These are phyloP conservation scores for Monoraphidium neglectum DNA, from an alignment of 139 green algal species.

Conservation along the genomic window DNA sequence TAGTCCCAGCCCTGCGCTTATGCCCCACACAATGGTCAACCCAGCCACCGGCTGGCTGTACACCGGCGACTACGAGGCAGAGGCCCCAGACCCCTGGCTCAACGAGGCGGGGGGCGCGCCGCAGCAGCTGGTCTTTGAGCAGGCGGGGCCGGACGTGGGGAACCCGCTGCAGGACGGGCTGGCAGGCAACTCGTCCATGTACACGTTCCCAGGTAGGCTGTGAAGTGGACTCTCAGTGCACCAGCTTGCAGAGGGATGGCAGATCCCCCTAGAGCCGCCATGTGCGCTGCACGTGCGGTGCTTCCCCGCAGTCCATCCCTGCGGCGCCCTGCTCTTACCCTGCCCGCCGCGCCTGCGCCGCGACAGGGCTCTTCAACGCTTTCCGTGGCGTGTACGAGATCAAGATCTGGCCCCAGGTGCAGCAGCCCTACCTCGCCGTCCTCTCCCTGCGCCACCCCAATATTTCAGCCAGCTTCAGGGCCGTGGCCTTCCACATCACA, in stretches of 20 bases:
- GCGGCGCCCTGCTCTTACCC: too few relatives aligned
- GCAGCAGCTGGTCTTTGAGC: not conserved
- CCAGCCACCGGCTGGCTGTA: not conserved
- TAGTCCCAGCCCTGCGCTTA: not conserved
- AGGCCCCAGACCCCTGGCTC: not conserved
- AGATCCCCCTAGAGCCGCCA: too few relatives aligned
- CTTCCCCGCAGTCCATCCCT: too few relatives aligned
- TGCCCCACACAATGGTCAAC: too few relatives aligned
- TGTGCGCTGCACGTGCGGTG: too few relatives aligned
- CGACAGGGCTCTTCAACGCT: constrained; percentile 33
- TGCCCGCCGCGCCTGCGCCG: too few relatives aligned
- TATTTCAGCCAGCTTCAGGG: not conserved
- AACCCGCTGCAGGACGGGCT: constrained; percentile 29
- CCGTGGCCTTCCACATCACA: constrained; percentile 23
- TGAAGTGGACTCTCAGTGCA: too few relatives aligned
- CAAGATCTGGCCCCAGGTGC: not conserved
- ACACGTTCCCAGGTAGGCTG: constrained; percentile 13
- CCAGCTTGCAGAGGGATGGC: too few relatives aligned
- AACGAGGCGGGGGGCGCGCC: not conserved
- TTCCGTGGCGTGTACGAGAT: constrained; percentile 21
- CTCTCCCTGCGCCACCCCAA: constrained; percentile 31
- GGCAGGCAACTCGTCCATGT: not conserved
- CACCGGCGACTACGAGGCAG: not conserved
- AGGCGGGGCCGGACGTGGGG: not conserved
- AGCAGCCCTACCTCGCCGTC: constrained; percentile 30